Evolutionary conservation across 1,284 basidiomycete genomes (phyloP), one percentile per base, ranked within the genome.

Genomic region (Neolentinus lepideus): DNA sequence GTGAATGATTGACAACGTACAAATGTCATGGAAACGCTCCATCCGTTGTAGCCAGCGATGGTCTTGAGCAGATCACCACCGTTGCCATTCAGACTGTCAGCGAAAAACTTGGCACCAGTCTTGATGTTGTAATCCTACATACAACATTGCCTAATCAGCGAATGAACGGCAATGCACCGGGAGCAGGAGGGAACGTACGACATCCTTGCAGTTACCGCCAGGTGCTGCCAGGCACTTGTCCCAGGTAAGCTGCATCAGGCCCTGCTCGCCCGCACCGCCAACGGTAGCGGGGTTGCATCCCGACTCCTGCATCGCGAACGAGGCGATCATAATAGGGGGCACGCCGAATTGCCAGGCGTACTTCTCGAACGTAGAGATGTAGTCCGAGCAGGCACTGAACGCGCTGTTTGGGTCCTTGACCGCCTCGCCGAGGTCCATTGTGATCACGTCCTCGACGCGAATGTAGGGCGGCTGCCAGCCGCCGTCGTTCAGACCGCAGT

Each of bases 251-350:
- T 95, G 92, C 91, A 94, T 94, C 55, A 88, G 68, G 25, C 92
- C 93, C 62, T 88, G 83, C 67, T 94, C 92, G 54, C 90, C 90
- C 10, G 75, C 88, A 24, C 85, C 88, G 56, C 93, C 92, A 48
- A 83, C 75, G 3, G 78, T 81, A n/a, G 71, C 57, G 1, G 85
- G 78, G 60, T 88, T 83, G 74, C 93, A 95, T 50, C 77, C 73
- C 45, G 81, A 84, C 69, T 89, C 88, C 67, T 88, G 85, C 84
- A 95, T 88, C 33, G 92, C 91, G 60, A 95, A 88, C 0, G 91
- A 79, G 2, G 92, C 91, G 47, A 94, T 69, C 61, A 95, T 72
- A 65, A 92, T 89, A 2, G 90, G 67, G 21, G 85, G 85, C 43
- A 83, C 78, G 59, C 75, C 71, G 56, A 69, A 75, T 66, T 83